phyloP scores from a whole-genome alignment of 1,284 basidiomycete species.

The Leccinum cinnamomeum region DNA sequence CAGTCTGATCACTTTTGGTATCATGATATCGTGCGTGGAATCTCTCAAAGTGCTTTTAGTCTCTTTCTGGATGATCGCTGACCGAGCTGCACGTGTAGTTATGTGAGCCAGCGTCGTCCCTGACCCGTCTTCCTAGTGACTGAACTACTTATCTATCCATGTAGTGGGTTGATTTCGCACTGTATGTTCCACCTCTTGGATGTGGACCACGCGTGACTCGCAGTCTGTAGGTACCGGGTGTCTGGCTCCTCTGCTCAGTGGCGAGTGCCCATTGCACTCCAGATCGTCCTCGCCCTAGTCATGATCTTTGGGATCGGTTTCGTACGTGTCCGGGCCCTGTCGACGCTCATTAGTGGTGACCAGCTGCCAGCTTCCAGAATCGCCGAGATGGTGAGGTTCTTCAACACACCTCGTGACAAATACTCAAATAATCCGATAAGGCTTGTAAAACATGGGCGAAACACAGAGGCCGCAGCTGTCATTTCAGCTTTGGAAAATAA shows the following conservation, averaged over 20 bases:
- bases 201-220: not conserved
- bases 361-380: not conserved
- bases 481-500: conserved; percentile 63
- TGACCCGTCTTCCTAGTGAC: not conserved
- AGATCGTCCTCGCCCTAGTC: conserved; percentile 61
- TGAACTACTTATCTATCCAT: conserved; percentile 2
- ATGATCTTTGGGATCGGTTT: conserved; percentile 58
- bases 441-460: conserved; percentile 61
- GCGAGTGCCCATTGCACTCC: conserved; percentile 69
- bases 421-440: conserved; percentile 10
- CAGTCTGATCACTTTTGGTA: conserved; percentile 66
- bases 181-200: conserved; percentile 38
- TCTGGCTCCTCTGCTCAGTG: conserved; percentile 58
- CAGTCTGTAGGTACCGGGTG: conserved; percentile 47
- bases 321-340: conserved; percentile 39
- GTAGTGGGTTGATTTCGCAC: conserved; percentile 62
- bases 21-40: conserved; percentile 62
- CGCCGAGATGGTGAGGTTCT: not conserved
- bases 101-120: conserved; percentile 24
- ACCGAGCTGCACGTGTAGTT: conserved; percentile 18
- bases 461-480: conserved; percentile 55
- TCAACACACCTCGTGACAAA: not conserved
- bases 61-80: conserved; percentile 5
- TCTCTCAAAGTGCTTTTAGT: not conserved
- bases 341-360: not conserved